Conservation (phyloP, 495 filamentous ascomycete species). For the Chaetomium cochliodes region DNA sequence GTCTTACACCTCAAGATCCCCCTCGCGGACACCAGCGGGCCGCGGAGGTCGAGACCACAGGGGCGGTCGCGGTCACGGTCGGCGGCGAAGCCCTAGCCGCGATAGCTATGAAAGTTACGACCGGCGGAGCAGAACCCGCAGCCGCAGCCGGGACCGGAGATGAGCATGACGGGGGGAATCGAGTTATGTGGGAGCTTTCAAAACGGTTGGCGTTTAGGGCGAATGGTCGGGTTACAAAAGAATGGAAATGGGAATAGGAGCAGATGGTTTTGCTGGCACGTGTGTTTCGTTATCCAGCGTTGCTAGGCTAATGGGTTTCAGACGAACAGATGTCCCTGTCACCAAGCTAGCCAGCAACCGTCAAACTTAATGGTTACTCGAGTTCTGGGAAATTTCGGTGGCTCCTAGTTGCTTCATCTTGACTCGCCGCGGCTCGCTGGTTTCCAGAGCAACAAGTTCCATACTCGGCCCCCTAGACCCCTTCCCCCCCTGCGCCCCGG, state of each 20-base stretch:
- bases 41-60: conserved; percentile 44
- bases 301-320: conserved; percentile 21
- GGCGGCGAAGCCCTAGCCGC: conserved; percentile 59
- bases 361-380: neutral
- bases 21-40: conserved; percentile 49
- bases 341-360: neutral
- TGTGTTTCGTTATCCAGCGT: conserved; percentile 14
- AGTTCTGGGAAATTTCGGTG: neutral
- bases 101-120: conserved; percentile 55
- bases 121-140: conserved; percentile 32
- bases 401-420: neutral
- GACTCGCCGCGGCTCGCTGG: neutral
- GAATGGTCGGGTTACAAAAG: neutral
- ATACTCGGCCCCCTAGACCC: neutral
- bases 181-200: neutral
- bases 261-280: neutral
- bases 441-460: neutral
- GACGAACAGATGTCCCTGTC: neutral
- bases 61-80: conserved; percentile 41
- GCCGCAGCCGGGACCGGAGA: conserved; percentile 33
- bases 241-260: conserved; percentile 13
- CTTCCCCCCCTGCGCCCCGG: neutral
- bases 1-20: conserved; percentile 54
- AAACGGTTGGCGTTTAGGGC: conserved; percentile 18
- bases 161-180: neutral